Conservation (phyloP, 2,329 filamentous ascomycete species). For the Beauveria brongniartii region DNA sequence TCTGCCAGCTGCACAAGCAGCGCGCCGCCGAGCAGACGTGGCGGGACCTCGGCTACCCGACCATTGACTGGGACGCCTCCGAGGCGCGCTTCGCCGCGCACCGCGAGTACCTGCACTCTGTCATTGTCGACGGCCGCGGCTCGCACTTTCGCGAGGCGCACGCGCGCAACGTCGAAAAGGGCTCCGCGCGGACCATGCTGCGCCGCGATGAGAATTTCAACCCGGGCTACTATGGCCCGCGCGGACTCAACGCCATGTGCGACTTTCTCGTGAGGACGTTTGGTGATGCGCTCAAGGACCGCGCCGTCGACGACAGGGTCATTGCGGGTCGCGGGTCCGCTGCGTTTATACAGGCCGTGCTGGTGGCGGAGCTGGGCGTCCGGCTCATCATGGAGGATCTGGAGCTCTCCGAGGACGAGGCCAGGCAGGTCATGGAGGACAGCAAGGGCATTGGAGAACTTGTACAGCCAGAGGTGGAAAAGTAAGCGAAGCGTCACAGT, state of each 20-base stretch:
- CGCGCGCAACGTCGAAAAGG: slow-evolving; percentile 44
- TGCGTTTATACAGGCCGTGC: slow-evolving; percentile 62
- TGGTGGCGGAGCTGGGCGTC: slow-evolving; percentile 64
- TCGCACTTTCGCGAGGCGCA: slow-evolving; percentile 56
- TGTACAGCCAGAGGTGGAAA: slow-evolving; percentile 30
- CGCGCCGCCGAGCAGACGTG: slow-evolving; percentile 42
- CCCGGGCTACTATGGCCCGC: slow-evolving; percentile 77
- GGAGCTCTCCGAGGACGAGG: slow-evolving; percentile 32
- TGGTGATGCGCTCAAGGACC: slow-evolving; percentile 49
- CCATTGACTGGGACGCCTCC: slow-evolving; percentile 60
- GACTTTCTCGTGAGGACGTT: slow-evolving; percentile 58
- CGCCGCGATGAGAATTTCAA: slow-evolving; percentile 51
- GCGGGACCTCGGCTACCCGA: slow-evolving; percentile 53
- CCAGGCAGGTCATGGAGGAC: slow-evolving; percentile 51
- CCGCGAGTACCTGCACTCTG: slow-evolving; percentile 43
- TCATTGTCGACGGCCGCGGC: slow-evolving; percentile 47
- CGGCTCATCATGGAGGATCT: slow-evolving; percentile 51
- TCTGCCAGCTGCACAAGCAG: slow-evolving; percentile 57
- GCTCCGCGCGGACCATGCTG: slow-evolving; percentile 53
- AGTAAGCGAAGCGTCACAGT: not conserved
- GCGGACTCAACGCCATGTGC: slow-evolving; percentile 64
- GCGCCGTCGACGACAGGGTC: slow-evolving; percentile 55
- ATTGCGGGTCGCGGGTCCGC: slow-evolving; percentile 59
- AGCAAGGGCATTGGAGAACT: slow-evolving; percentile 61
- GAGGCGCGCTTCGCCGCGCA: slow-evolving; percentile 50